phyloP scores from a whole-genome alignment of 352 stramenopile genomes.

The Phytophthora ramorum region DNA sequence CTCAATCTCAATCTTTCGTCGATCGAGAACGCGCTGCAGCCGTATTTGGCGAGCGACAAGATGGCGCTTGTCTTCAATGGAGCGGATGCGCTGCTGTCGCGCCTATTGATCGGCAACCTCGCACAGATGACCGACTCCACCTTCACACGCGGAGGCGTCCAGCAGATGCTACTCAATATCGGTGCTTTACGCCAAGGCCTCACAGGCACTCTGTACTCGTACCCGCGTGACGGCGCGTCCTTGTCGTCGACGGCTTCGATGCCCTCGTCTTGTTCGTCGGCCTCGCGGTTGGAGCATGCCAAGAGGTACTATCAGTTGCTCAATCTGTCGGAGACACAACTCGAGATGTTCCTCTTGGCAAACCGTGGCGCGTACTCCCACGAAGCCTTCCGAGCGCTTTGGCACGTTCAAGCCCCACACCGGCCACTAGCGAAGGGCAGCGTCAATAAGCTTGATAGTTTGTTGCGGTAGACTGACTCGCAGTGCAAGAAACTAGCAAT shows the following conservation, averaged over 20 bases:
- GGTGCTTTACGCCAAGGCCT: slow-evolving; percentile 76
- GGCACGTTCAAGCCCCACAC: slow-evolving; percentile 77
- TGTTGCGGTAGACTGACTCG: slow-evolving; percentile 54
- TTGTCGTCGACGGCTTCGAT: slow-evolving; percentile 25
- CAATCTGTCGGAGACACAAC: slow-evolving; percentile 72
- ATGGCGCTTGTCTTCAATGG: slow-evolving; percentile 79
- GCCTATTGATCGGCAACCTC: slow-evolving; percentile 69
- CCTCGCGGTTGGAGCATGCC: slow-evolving; percentile 74
- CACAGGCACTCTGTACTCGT: slow-evolving; percentile 78
- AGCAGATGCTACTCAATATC: slow-evolving; percentile 86
- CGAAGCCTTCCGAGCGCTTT: slow-evolving; percentile 75
- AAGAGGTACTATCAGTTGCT: slow-evolving; percentile 84
- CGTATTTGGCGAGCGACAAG: slow-evolving; percentile 77
- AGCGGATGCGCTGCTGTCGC: slow-evolving; percentile 69
- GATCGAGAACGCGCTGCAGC: slow-evolving; percentile 76
- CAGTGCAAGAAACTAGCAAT: not conserved
- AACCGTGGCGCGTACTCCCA: slow-evolving; percentile 70
- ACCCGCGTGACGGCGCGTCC: slow-evolving; percentile 54
- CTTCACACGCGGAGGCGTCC: slow-evolving; percentile 71
- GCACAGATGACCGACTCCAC: slow-evolving; percentile 69
- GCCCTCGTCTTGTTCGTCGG: slow-evolving; percentile 35
- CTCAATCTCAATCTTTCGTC: slow-evolving; percentile 82
- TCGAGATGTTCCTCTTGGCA: slow-evolving; percentile 82
- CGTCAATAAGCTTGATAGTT: slow-evolving; percentile 86
- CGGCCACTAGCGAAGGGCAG: slow-evolving; percentile 76